Evolutionary conservation across 2,329 filamentous ascomycete species (phyloP).

Genomic region (Aspergillus fumigatus): DNA sequence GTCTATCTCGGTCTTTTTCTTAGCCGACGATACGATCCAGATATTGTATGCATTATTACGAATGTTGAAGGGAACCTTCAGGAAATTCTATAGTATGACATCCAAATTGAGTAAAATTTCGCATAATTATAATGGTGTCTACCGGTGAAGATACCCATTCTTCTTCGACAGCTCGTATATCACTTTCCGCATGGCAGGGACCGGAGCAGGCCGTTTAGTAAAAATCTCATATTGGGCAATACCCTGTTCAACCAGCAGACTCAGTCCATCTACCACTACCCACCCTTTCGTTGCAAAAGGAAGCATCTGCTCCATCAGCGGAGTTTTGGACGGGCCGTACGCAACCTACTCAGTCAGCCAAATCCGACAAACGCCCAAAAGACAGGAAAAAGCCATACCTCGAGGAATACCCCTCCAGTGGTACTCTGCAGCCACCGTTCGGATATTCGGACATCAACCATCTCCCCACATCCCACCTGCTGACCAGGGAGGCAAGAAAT

Average conservation of each 20-base stretch:
- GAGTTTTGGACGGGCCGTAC: slow-evolving; percentile 14
- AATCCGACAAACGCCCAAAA: background rate
- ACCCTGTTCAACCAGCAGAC: slow-evolving; percentile 19
- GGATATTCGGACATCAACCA: slow-evolving; percentile 7
- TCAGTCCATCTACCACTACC: slow-evolving; percentile 20
- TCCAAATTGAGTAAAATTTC: too few relatives aligned
- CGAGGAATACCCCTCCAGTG: slow-evolving; percentile 20
- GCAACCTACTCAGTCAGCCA: slow-evolving; percentile 6
- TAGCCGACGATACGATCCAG: too few relatives aligned
- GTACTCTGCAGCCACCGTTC: slow-evolving; percentile 19
- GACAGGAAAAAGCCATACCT: slow-evolving; percentile 10
- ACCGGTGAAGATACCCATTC: too few relatives aligned
- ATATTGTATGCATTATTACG: too few relatives aligned
- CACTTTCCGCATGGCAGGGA: slow-evolving; percentile 19
- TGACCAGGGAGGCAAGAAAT: too few relatives aligned
- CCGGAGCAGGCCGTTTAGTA: slow-evolving; percentile 18
- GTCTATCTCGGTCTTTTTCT: too few relatives aligned
- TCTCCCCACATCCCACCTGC: too few relatives aligned
- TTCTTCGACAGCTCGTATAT: too few relatives aligned
- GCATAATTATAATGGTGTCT: too few relatives aligned
- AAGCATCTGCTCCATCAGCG: slow-evolving; percentile 13
- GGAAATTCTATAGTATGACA: too few relatives aligned
- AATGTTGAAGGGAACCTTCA: too few relatives aligned
- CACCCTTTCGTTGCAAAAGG: slow-evolving; percentile 13
- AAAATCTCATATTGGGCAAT: slow-evolving; percentile 23